phyloP scores from a whole-genome alignment of 306 rosid genomes.

The Citrullus mucosospermus region DNA sequence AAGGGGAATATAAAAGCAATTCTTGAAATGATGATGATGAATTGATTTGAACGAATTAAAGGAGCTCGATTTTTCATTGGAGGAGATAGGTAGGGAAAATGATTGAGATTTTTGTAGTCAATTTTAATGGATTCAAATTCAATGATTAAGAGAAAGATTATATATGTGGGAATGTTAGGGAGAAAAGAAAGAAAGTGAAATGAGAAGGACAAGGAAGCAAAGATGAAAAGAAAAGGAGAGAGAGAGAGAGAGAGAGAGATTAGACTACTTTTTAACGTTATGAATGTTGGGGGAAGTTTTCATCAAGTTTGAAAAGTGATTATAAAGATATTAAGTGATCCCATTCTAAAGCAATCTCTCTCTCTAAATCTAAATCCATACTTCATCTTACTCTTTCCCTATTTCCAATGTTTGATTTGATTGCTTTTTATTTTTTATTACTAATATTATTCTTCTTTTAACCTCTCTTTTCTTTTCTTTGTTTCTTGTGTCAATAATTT shows the following conservation, averaged over 20 bases:
- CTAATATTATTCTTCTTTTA: constrained; percentile 17
- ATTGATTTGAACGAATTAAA: neutral
- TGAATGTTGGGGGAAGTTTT: constrained; percentile 40
- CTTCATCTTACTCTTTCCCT: constrained; percentile 41
- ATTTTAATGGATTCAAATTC: neutral
- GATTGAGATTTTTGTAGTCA: neutral
- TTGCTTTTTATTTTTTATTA: neutral
- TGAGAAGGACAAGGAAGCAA: neutral
- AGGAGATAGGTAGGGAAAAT: neutral
- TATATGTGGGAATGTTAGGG: neutral
- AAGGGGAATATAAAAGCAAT: neutral
- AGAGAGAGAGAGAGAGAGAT: neutral
- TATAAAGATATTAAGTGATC: constrained; percentile 37
- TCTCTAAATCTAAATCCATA: constrained; percentile 1
- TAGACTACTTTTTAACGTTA: constrained; percentile 26
- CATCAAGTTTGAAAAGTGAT: constrained; percentile 46
- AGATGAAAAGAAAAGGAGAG: neutral
- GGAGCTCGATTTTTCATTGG: neutral
- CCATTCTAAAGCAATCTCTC: constrained; percentile 18
- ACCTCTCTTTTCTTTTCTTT: constrained; percentile 20
- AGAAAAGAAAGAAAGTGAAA: neutral
- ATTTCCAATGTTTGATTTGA: constrained; percentile 42
- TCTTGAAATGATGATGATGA: neutral
- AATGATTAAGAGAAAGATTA: neutral
- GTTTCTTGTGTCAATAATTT: neutral